phyloP scores from a whole-genome alignment of 2,329 filamentous ascomycete genomes.

The Epichloe elymi region DNA sequence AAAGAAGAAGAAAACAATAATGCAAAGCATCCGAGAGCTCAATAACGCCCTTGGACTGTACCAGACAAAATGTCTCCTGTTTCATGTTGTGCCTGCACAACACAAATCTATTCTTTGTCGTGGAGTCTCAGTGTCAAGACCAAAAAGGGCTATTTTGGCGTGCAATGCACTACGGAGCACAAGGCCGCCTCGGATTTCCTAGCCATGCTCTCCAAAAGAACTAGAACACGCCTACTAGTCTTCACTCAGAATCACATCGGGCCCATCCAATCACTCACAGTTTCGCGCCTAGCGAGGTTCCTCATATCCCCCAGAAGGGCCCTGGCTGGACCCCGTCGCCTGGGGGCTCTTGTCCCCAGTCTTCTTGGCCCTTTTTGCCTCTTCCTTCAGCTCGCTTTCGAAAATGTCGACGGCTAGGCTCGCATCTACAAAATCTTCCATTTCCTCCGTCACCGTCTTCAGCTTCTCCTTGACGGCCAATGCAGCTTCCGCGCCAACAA shows the following conservation, averaged over 20 bases:
- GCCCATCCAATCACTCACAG: neutral
- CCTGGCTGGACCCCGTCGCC: neutral
- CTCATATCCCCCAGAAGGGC: neutral
- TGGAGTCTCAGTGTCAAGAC: too few species aligned
- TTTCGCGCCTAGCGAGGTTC: neutral
- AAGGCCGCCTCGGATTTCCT: too few species aligned
- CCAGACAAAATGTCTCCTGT: too few species aligned
- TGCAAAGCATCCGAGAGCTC: too few species aligned
- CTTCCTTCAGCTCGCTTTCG: constrained; percentile 39
- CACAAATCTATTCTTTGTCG: too few species aligned
- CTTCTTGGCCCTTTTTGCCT: constrained; percentile 30
- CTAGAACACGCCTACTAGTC: too few species aligned
- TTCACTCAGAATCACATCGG: too few species aligned
- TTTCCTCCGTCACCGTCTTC: constrained; percentile 88
- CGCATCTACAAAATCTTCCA: constrained; percentile 90
- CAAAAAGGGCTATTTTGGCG: too few species aligned
- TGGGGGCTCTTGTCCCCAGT: constrained; percentile 13
- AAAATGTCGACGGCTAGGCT: constrained; percentile 74
- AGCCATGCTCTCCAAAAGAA: too few species aligned
- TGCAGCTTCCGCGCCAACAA: constrained; percentile 82
- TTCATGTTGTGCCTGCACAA: too few species aligned
- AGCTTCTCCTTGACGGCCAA: constrained; percentile 87
- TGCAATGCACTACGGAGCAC: neutral
- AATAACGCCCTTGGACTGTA: too few species aligned
- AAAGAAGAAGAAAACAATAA: too few species aligned